Evolutionary conservation across 2,329 filamentous ascomycete genomes (phyloP), one percentile per base, ranked within the genome.

Genomic region (Escovopsis weberi): DNA sequence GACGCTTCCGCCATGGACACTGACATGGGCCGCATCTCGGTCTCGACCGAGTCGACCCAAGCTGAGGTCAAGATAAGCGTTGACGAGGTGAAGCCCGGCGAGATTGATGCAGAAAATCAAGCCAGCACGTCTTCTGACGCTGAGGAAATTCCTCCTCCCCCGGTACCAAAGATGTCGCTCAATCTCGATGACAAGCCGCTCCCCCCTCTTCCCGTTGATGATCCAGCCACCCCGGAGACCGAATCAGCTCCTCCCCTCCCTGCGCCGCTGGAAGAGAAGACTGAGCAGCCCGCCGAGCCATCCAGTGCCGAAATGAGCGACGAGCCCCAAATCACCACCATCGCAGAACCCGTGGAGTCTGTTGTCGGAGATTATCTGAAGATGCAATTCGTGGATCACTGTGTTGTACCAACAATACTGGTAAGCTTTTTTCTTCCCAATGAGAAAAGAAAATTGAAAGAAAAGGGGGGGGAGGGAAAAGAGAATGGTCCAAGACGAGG

Each of bases 311-410:
- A 39, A 43, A 9, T 37, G 37, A 32, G 47, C 46, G 53, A 51
- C 37, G 51, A 45, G 18, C 19, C 47, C 12, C 33, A 39, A 23
- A 43, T 23, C 23, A 23, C 43, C 6, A 53, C 46, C 5, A 38
- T 45, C 12, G 40, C 37, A 8, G 41, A 50, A 10, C 34, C 51
- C 1, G 45, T 51, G 8, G 70, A 74, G 30, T 84, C 87, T 3
- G 87, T 98, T 19, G 91, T 98, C 10, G 91, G 91, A 41, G 91
- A 98, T 60, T 84, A 82, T 54, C 68, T 98, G 46, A 98, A 98
- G 66, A 88, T 91, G 61, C 87, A 89, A 64, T 96, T 98, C 65
- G 88, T 96, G 23, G 82, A 95, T 60, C 79, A 96, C 61, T 78
- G 80, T 50, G 91, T 98, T 48, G 88, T 98, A 42, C 91, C 91